These are phyloP conservation scores for Cantharellus cinnabarinus DNA, from an alignment of 768 basidiomycete genomes.

Conservation along the genomic window DNA sequence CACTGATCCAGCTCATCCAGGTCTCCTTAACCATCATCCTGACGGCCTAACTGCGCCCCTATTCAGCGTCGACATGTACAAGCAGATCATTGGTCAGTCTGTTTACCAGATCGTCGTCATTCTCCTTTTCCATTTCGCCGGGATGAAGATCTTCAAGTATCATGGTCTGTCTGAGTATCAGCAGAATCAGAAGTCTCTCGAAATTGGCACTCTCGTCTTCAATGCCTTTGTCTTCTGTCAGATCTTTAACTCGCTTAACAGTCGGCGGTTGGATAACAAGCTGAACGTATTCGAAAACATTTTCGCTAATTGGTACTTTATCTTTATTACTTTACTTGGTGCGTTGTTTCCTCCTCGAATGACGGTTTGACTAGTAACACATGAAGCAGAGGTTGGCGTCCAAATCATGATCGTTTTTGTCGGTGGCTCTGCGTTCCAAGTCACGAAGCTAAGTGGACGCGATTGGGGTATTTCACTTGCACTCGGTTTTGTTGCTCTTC, in stretches of 20 bases:
- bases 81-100: constrained; percentile 84
- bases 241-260: constrained; percentile 90
- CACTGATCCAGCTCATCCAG: constrained; percentile 77
- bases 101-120: constrained; percentile 66
- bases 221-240: constrained; percentile 97
- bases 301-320: constrained; percentile 60
- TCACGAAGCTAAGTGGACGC: constrained; percentile 50
- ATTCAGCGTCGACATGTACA: constrained; percentile 88
- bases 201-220: constrained; percentile 79
- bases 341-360: constrained; percentile 11
- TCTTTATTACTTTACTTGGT: constrained; percentile 72
- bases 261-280: constrained; percentile 62
- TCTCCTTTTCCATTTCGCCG: constrained; percentile 78
- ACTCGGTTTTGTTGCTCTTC: constrained; percentile 71
- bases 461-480: constrained; percentile 92
- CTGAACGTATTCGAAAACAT: constrained; percentile 84
- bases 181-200: constrained; percentile 21
- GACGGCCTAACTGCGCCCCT: constrained; percentile 77
- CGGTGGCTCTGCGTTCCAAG: constrained; percentile 82
- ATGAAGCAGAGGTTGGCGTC: constrained; percentile 49
- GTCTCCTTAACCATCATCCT: constrained; percentile 71
- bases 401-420: constrained; percentile 83
- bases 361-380: too few species aligned
- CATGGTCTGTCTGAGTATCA: constrained; percentile 14
- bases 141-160: constrained; percentile 46